Evolutionary conservation across 2,329 filamentous ascomycete species (phyloP), one percentile per base, ranked within the genome.

Genomic region (Cladosporium oxysporum): DNA sequence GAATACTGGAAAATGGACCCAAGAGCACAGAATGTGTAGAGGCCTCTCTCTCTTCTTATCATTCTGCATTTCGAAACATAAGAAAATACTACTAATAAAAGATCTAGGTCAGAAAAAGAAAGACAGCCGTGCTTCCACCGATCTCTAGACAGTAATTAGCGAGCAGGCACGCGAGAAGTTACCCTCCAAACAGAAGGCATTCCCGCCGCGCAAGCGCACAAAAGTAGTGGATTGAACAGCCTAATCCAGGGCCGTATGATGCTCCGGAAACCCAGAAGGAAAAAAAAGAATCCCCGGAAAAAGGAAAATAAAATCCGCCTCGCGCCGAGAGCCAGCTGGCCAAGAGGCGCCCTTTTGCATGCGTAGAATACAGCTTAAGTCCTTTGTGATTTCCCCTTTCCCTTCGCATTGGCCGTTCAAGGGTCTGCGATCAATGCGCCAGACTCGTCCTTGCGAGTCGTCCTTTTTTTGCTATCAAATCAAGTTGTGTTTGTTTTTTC

Each of bases 261-360:
- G 41, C 41, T 47, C 41, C 41, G 41, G 41, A 47, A 47, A 47
- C 41, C 41, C 41, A 57, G 52, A 35, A 35, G 33, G 23, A 26
- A 57, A 35, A 31, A 29, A 29, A 12, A 21, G 29, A 12, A 12
- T 10, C 14, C 52, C 28, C 7, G 12, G 12, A 21, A 33, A 21
- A 33, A 18, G 12, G 31, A 31, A 47, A 23, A 23, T 44, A 21
- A 23, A 37, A 58, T 28, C 28, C 57, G 57, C 57, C 57, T 59
- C 26, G 41, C 35, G 35, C 57, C 57, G 37, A 59, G 35, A 59
- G 57, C 57, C 57, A 59, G 57, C 57, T 41, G 35, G 35, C 29
- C 18, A 60, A 41, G 47, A 26, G 26, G 26, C 44, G 58, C 41
- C 58, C 21, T 28, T 23, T 31, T 35, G 44, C 28, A 44, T 59